Percentiles rank a stretch among this genome's conserved stretches.
Conservation (phyloP, 1,284 basidiomycete genomes). For the Trametes polyzona region DNA sequence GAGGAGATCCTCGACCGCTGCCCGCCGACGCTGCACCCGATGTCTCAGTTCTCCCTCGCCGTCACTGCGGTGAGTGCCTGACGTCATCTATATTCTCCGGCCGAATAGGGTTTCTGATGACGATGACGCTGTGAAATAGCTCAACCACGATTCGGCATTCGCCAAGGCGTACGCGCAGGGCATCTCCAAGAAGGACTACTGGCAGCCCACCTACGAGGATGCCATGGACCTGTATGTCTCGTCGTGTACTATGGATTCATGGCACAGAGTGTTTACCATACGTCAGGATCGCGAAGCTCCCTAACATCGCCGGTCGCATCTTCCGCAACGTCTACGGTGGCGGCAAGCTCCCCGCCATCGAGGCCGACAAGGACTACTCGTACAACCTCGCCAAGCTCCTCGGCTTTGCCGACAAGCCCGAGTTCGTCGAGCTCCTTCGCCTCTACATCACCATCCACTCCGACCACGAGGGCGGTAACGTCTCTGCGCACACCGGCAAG, state of each 20-base stretch:
- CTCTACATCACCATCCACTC: slow-evolving; percentile 99
- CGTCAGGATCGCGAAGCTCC: slow-evolving; percentile 90
- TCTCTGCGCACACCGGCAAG: slow-evolving; percentile 96
- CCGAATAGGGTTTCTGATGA: slow-evolving; percentile 12
- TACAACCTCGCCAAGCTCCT: slow-evolving; percentile 92
- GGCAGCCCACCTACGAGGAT: slow-evolving; percentile 96
- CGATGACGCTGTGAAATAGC: slow-evolving; percentile 45
- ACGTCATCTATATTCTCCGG: slow-evolving; percentile 10
- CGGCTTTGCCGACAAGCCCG: slow-evolving; percentile 88
- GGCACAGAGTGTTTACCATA: neutral
- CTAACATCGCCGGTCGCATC: slow-evolving; percentile 96
- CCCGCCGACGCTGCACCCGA: slow-evolving; percentile 93
- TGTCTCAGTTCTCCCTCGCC: slow-evolving; percentile 95
- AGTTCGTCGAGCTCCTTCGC: slow-evolving; percentile 94
- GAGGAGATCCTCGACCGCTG: slow-evolving; percentile 94
- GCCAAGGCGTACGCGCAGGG: slow-evolving; percentile 95
- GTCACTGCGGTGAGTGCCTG: slow-evolving; percentile 81
- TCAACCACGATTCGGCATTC: slow-evolving; percentile 97
- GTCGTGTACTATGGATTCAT: neutral
- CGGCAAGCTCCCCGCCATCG: slow-evolving; percentile 90
- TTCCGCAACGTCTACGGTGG: slow-evolving; percentile 93
- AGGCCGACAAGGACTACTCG: slow-evolving; percentile 90
- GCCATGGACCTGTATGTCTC: slow-evolving; percentile 88
- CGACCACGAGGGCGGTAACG: slow-evolving; percentile 98
- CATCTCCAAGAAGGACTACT: slow-evolving; percentile 96